Percentiles rank a stretch among this genome's conserved stretches.
phyloP scores from a whole-genome alignment of 257 asterid genomes.

The Linaria vulgaris region DNA sequence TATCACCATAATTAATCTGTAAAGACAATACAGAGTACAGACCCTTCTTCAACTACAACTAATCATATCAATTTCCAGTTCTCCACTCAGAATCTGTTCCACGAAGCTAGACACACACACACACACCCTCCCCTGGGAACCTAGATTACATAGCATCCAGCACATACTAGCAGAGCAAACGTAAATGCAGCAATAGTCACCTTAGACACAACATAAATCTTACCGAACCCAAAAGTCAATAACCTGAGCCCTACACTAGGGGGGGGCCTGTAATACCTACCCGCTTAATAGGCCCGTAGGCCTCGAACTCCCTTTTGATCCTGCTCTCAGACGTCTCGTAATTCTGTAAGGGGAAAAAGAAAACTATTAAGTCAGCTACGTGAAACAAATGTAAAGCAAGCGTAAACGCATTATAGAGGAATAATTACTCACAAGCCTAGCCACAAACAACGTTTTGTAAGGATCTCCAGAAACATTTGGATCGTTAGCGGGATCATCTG shows the following conservation, averaged over 20 bases:
- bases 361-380: conserved; percentile 18
- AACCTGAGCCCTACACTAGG: conserved; percentile 72
- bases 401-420: conserved; percentile 8
- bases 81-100: no score
- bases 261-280: conserved; percentile 80
- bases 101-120: no score
- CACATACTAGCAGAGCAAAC: no score
- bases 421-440: conserved; percentile 77
- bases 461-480: conserved; percentile 91
- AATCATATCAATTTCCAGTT: no score
- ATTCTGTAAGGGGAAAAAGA: conserved; percentile 47
- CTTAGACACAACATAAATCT: conserved; percentile 43
- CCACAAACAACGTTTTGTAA: conserved; percentile 87
- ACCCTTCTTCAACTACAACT: no score
- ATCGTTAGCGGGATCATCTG: conserved; percentile 90
- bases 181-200: no score
- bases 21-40: no score
- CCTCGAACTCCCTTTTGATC: conserved; percentile 96
- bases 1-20: no score
- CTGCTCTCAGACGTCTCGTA: conserved; percentile 95
- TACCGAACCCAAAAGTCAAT: conserved; percentile 65
- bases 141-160: no score
- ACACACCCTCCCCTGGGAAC: no score
- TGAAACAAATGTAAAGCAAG: neutral
- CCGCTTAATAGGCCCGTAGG: conserved; percentile 98